Evolutionary conservation across 164 flowering plant genomes (phyloP).

Genomic region (Malania oleifera): DNA sequence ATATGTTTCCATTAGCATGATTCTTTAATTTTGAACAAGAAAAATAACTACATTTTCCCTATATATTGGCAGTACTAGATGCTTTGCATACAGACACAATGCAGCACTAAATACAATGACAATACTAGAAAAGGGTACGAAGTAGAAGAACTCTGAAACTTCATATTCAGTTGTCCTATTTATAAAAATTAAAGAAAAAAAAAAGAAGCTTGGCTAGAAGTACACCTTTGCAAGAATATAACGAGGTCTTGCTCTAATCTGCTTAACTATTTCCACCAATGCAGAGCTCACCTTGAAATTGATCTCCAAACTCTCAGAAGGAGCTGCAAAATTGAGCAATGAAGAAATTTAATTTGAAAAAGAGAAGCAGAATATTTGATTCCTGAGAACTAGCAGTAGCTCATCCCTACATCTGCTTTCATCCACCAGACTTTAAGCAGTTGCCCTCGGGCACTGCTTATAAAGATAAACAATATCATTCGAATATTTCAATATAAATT

Average conservation of each 20-base stretch:
- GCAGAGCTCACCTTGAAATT: conserved; percentile 96
- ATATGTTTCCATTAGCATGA: too few relatives aligned
- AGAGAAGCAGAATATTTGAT: not conserved
- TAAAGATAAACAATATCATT: not conserved
- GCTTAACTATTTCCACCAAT: conserved; percentile 81
- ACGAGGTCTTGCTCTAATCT: conserved; percentile 73
- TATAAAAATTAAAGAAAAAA: conserved; percentile 1
- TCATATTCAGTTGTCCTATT: too few relatives aligned
- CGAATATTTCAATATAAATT: not conserved
- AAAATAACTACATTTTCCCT: too few relatives aligned
- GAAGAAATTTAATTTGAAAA: not conserved
- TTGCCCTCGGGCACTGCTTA: not conserved
- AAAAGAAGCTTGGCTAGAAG: not conserved
- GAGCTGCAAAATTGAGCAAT: conserved; percentile 49
- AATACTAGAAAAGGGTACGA: not conserved
- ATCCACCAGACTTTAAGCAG: not conserved
- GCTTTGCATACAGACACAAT: too few relatives aligned
- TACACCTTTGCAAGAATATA: conserved; percentile 99
- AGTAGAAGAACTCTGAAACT: not conserved
- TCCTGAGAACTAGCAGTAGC: not conserved
- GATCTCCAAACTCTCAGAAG: conserved; percentile 89
- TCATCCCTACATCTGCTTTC: not conserved
- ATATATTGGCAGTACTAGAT: too few relatives aligned
- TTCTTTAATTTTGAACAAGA: too few relatives aligned
- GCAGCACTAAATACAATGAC: too few relatives aligned